Evolutionary conservation across 495 filamentous ascomycete genomes (phyloP), one percentile per base, ranked within the genome.

Genomic region (Darksidea phi): DNA sequence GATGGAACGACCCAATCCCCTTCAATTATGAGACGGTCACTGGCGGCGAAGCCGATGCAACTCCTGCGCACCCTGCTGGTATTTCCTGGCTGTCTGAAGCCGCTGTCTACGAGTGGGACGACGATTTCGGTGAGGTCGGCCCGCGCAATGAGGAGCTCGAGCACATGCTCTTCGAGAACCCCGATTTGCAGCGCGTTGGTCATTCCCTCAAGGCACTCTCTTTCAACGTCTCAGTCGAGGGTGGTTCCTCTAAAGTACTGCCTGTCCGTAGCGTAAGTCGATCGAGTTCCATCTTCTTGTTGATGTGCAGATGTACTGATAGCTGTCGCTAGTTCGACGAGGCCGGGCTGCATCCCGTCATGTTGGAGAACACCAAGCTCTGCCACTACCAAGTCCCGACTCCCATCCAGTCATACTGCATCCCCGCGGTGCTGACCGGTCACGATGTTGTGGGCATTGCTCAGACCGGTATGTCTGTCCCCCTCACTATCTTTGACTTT

Each of bases 361-460:
- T 98, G 82, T 67, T 85, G 10, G 76, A 85, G 51, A 98, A 97
- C 61, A 79, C 97, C 34, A 61, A 82, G 60, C 78, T 91, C 1
- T 84, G 84, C 37, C 79, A 82, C 1, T 90, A 88, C 63, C 63
- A 75, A 1, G 64, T 77, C 1, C 91, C 94, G 0, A 97, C 94
- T 12, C 87, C 91, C 0, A 91, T 98, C 48, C 94, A 98, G 71
- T 78, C 81, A 12, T 97, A 91, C 68, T 82, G 80, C 38, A 80
- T 98, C 21, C 91, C 94, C 0, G 85, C 90, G 0, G 82, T 97
- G 42, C 68, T 84, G 8, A 71, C 80, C 34, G 84, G 86, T 6
- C 78, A 86, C 61, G 94, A 98, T 70, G 70, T 97, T 45, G 86
- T 97, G 57, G 93, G 83, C 1, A 84, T 91, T 66, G 90, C 94